Evolutionary conservation across 1,139 yeast species (phyloP).

Genomic region (Candida frijolesensis): DNA sequence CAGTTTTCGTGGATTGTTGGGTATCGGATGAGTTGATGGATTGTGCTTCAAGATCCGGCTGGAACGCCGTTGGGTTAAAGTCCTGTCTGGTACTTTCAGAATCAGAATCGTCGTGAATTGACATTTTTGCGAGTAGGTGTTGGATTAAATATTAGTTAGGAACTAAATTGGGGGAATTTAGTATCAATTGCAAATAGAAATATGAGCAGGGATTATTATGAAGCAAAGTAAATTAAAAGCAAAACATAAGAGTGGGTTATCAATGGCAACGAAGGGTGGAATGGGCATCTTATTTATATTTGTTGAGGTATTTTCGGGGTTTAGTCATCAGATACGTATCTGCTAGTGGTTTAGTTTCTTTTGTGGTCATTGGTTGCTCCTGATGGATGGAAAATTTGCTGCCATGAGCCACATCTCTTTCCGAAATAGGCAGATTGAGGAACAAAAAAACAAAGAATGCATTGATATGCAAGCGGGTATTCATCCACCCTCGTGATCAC

Average conservation of each 20-base stretch:
- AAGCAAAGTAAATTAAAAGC: background rate
- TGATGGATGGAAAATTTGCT: background rate
- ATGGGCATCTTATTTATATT: background rate
- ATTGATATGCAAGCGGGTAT: background rate
- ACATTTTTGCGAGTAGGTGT: background rate
- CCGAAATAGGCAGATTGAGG: background rate
- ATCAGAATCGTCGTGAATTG: conserved; percentile 7
- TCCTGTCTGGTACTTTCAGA: conserved; percentile 9
- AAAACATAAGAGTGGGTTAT: background rate
- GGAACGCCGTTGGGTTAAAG: conserved; percentile 8
- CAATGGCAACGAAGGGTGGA: background rate
- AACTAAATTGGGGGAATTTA: background rate
- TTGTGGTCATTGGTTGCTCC: background rate
- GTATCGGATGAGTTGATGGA: conserved; percentile 9
- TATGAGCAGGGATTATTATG: background rate
- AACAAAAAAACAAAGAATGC: background rate
- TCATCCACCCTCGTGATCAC: background rate
- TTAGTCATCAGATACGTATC: conserved; percentile 55
- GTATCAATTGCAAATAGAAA: no score
- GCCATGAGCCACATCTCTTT: background rate
- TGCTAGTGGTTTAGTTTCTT: conserved; percentile 41
- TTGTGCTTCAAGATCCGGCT: conserved; percentile 7
- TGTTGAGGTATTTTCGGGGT: conserved; percentile 3
- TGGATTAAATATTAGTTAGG: background rate
- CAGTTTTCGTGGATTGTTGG: background rate